Evolutionary conservation across 805 yeast genomes (phyloP).

Genomic region (Komagataella mondaviorum): DNA sequence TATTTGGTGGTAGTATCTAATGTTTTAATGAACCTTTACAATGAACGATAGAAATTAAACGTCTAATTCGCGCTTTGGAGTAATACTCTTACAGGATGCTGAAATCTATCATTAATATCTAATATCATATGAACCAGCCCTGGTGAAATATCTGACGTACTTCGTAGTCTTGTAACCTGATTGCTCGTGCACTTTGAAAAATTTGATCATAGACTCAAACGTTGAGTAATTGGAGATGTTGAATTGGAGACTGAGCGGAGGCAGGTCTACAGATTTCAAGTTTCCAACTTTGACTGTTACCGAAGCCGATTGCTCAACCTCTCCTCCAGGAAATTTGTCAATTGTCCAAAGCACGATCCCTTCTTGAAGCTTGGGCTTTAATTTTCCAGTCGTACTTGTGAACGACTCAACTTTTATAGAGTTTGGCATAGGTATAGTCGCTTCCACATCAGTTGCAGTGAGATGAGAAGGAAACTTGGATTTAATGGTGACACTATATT

Average conservation of each 20-base stretch:
- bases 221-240: conserved; percentile 60
- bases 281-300: conserved; percentile 18
- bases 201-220: conserved; percentile 65
- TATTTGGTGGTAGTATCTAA: not conserved
- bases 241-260: conserved; percentile 66
- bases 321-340: conserved; percentile 49
- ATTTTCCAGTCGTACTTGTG: conserved; percentile 43
- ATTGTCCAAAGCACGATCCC: conserved; percentile 58
- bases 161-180: conserved; percentile 58
- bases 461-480: conserved; percentile 47
- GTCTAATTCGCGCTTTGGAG: not conserved
- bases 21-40: not conserved
- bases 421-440: conserved; percentile 59
- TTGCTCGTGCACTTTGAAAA: conserved; percentile 49
- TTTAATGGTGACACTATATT: conserved; percentile 45
- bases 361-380: conserved; percentile 55
- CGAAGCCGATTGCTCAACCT: conserved; percentile 37
- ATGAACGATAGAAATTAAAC: not conserved
- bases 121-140: conserved; percentile 72
- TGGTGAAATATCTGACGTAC: conserved; percentile 74
- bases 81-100: not conserved
- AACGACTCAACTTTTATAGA: conserved; percentile 32
- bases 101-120: conserved; percentile 30
- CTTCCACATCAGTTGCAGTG: conserved; percentile 46
- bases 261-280: conserved; percentile 13